These are phyloP conservation scores for Mycena indigotica DNA, from an alignment of 768 basidiomycete species.

Conservation along the genomic window DNA sequence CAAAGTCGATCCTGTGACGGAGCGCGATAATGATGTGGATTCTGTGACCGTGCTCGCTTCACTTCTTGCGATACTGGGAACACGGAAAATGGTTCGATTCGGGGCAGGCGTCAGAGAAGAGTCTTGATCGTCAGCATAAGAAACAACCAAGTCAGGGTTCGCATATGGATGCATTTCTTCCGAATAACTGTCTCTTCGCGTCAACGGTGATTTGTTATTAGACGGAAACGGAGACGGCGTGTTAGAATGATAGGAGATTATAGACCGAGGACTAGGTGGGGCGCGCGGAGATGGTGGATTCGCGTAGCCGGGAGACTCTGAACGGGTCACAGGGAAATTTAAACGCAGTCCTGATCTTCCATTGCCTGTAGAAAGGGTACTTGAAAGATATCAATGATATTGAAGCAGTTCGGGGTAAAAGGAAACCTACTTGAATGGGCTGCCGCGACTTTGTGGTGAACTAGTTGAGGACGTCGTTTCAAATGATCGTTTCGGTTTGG, in stretches of 20 bases:
- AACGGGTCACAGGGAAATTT: slow-evolving; percentile 23
- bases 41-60: slow-evolving; percentile 52
- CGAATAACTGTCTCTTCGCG: slow-evolving; percentile 27
- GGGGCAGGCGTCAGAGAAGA: slow-evolving; percentile 30
- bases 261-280: slow-evolving; percentile 33
- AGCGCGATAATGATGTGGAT: slow-evolving; percentile 36
- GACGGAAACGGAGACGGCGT: slow-evolving; percentile 23
- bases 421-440: slow-evolving; percentile 62
- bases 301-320: slow-evolving; percentile 35
- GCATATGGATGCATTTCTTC: slow-evolving; percentile 75
- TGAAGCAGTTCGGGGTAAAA: neutral
- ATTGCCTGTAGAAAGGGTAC: slow-evolving; percentile 29
- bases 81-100: slow-evolving; percentile 29
- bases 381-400: neutral
- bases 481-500: slow-evolving; percentile 57
- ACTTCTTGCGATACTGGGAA: slow-evolving; percentile 41
- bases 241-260: slow-evolving; percentile 26
- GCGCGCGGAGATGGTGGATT: slow-evolving; percentile 32
- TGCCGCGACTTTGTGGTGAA: slow-evolving; percentile 45
- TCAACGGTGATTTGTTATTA: slow-evolving; percentile 18
- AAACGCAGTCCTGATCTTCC: slow-evolving; percentile 16
- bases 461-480: slow-evolving; percentile 56
- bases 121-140: slow-evolving; percentile 39
- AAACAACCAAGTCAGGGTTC: slow-evolving; percentile 66
- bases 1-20: slow-evolving; percentile 36